Evolutionary conservation across 2,329 filamentous ascomycete species (phyloP), one percentile per base, ranked within the genome.

Genomic region (Xylaria sp.): DNA sequence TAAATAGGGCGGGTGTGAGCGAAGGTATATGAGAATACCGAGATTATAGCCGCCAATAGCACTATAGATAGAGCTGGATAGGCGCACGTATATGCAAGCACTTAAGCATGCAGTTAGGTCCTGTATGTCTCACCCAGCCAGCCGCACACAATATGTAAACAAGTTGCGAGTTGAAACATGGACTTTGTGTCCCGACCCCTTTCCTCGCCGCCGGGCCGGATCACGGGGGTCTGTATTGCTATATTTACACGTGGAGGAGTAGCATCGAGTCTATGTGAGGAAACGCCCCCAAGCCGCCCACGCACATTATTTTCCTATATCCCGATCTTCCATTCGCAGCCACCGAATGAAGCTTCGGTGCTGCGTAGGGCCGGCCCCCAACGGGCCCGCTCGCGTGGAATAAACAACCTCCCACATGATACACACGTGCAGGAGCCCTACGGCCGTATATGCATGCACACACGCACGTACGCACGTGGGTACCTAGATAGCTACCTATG

Each of bases 31-130:
- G 19, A 29, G 34, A 38, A 52, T 26, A 41, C n/a, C 7, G 41
- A 18, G 21, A 44, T 18, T 40, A 1, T 39, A 18, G 29, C 40
- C 43, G 21, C 56, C 48, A 52, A 59, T 50, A 48, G 2, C 29
- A 34, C 29, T 34, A 6, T 34, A 34, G 29, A 34, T 34, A 13
- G n/a, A n/a, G n/a, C n/a, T n/a, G n/a, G n/a, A n/a, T n/a, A n/a
- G n/a, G n/a, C n/a, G n/a, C n/a, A n/a, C n/a, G n/a, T n/a, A n/a
- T n/a, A n/a, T n/a, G n/a, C n/a, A n/a, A n/a, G n/a, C 5, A 34
- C 29, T 7, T 34, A 3, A 7, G 11, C 16, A 13, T 34, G 29
- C 11, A 13, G 29, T 3, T 13, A 34, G 11, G 29, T 34, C 8
- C 4, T 34, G 4, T 4, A 4, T 34, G 29, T 34, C 29, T 13